Conservation (phyloP, 2,329 filamentous ascomycete genomes). For the Neurospora sp. region DNA sequence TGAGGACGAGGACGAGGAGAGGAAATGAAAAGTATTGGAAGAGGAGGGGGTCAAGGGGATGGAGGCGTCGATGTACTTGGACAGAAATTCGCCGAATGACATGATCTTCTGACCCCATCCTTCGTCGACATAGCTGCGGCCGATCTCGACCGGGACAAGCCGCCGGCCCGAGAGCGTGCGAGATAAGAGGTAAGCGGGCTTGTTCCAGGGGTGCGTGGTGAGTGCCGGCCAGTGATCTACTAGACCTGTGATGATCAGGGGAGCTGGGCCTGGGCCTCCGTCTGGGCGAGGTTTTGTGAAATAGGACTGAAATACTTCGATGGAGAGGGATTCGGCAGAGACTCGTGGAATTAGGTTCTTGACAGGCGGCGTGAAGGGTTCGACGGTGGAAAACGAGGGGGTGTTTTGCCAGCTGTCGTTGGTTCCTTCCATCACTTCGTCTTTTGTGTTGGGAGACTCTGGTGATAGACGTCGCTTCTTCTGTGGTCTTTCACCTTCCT, state of each 20-base stretch:
- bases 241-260: conserved; percentile 59
- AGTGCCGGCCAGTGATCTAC: conserved; percentile 69
- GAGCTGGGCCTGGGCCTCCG: conserved; percentile 34
- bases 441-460: background rate
- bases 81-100: conserved; percentile 61
- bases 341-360: conserved; percentile 30
- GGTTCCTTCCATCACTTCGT: conserved; percentile 9
- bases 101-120: conserved; percentile 79
- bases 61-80: conserved; percentile 42
- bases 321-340: conserved; percentile 41
- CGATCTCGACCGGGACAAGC: conserved; percentile 78
- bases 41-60: background rate
- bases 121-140: conserved; percentile 76
- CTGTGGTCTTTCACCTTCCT: conserved; percentile 9
- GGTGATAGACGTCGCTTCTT: background rate
- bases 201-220: conserved; percentile 57
- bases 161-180: conserved; percentile 67
- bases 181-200: conserved; percentile 62
- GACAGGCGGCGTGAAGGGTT: conserved; percentile 34
- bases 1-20: background rate
- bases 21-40: background rate
- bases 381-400: conserved; percentile 23
- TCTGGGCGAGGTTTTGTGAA: conserved; percentile 32
- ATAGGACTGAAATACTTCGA: conserved; percentile 52
- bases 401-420: conserved; percentile 6